Evolutionary conservation across 179 eudicot genomes (phyloP).

Genomic region (Beta corolliflora): DNA sequence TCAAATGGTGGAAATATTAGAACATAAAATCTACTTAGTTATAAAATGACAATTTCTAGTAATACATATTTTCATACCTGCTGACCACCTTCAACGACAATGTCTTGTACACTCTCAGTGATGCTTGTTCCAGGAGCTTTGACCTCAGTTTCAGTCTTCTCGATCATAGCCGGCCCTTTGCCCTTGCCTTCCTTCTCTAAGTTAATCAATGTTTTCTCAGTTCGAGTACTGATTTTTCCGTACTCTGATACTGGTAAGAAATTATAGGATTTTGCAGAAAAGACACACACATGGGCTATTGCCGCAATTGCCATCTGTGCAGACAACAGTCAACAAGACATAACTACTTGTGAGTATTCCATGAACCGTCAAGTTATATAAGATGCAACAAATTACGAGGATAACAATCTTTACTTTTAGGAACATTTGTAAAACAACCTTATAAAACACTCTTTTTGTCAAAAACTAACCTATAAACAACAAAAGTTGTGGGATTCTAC

Average conservation of each 20-base stretch:
- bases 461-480: too few relatives aligned
- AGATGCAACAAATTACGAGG: too few relatives aligned
- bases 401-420: too few relatives aligned
- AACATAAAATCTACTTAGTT: background rate
- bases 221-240: conserved; percentile 46
- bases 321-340: background rate
- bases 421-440: too few relatives aligned
- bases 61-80: conserved; percentile 51
- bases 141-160: conserved; percentile 63
- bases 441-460: too few relatives aligned
- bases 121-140: conserved; percentile 86
- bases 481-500: too few relatives aligned
- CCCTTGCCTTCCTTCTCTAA: conserved; percentile 50
- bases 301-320: conserved; percentile 96
- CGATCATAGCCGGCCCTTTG: conserved; percentile 55
- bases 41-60: background rate
- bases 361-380: background rate
- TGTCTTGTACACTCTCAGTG: conserved; percentile 87
- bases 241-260: conserved; percentile 48
- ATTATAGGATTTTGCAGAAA: conserved; percentile 69
- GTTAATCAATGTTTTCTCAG: conserved; percentile 42
- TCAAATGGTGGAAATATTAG: background rate
- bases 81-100: conserved; percentile 88
- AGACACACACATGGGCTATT: conserved; percentile 78
- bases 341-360: background rate